A percentile compares a stretch with the other conserved stretches of the same genome.
phyloP scores from a whole-genome alignment of 352 stramenopile species.

The Globisporangium iwayamae region DNA sequence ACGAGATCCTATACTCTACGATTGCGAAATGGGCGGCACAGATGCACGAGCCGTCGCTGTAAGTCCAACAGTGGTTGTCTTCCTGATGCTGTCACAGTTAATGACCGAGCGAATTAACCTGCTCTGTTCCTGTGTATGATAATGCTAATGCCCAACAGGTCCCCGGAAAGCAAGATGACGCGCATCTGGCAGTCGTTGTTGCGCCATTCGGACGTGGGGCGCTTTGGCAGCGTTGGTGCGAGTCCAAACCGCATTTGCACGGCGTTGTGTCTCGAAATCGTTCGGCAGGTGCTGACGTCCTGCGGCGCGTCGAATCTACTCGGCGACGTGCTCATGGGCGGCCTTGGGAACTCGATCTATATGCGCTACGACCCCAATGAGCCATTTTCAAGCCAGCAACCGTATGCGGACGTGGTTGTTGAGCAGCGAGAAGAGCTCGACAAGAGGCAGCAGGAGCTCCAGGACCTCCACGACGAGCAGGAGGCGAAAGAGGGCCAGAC shows the following conservation, averaged over 20 bases:
- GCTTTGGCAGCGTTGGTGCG: conserved; percentile 29
- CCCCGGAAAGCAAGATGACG: conserved; percentile 43
- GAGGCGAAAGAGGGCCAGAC: conserved; percentile 17
- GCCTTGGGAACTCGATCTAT: conserved; percentile 65
- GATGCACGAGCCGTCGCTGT: conserved; percentile 24
- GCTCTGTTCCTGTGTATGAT: background rate
- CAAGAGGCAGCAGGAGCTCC: conserved; percentile 17
- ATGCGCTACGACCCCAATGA: conserved; percentile 37
- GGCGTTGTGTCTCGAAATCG: conserved; percentile 49
- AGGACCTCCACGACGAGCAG: conserved; percentile 17
- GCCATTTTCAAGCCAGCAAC: conserved; percentile 28
- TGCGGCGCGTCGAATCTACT: conserved; percentile 40
- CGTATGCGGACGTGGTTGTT: conserved; percentile 34
- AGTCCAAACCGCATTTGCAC: conserved; percentile 55
- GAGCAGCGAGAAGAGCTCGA: conserved; percentile 21
- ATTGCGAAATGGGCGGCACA: conserved; percentile 16
- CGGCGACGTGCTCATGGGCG: conserved; percentile 41
- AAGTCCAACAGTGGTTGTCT: background rate
- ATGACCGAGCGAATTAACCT: no score
- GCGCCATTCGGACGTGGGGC: conserved; percentile 52
- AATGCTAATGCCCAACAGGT: conserved; percentile 9
- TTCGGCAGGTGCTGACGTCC: conserved; percentile 29
- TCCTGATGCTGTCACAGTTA: no score
- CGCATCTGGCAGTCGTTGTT: conserved; percentile 57
- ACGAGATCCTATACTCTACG: conserved; percentile 20